Percentiles rank a stretch among this genome's conserved stretches.
Conservation (phyloP, 345 rosid species). For the Atalantia buxifolia region DNA sequence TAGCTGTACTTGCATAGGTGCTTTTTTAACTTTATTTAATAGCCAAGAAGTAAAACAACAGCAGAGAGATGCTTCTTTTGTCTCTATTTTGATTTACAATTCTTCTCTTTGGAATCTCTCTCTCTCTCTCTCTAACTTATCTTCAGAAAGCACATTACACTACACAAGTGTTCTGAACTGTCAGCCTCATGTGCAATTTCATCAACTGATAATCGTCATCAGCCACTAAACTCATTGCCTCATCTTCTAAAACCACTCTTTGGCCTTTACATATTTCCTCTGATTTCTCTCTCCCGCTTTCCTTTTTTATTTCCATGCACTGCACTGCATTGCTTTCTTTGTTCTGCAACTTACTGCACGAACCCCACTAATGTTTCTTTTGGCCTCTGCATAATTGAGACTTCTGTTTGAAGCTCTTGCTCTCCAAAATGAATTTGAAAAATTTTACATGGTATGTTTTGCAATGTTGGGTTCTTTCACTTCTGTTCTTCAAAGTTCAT, state of each 20-base stretch:
- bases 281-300: conserved; percentile 1
- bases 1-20: too few relatives aligned
- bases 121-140: conserved; percentile 26
- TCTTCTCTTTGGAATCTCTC: conserved; percentile 19
- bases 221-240: conserved; percentile 19
- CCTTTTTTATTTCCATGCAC: background rate
- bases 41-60: background rate
- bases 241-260: conserved; percentile 14
- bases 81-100: background rate
- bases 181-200: conserved; percentile 40
- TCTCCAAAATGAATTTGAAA: conserved; percentile 39
- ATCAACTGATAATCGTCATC: conserved; percentile 21
- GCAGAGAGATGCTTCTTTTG: conserved; percentile 1
- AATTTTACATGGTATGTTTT: conserved; percentile 35
- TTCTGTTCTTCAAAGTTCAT: conserved; percentile 31
- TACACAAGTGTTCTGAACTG: conserved; percentile 23
- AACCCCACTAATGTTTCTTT: conserved; percentile 12
- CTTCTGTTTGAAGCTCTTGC: background rate
- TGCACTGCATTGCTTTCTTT: conserved; percentile 6
- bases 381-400: conserved; percentile 5
- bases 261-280: conserved; percentile 7
- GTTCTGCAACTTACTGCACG: background rate
- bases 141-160: background rate
- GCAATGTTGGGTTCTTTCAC: conserved; percentile 35
- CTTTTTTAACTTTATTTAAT: background rate